Base-by-base conservation (phyloP, 140 eudicot species). In the Anethum foeniculum region DNA sequence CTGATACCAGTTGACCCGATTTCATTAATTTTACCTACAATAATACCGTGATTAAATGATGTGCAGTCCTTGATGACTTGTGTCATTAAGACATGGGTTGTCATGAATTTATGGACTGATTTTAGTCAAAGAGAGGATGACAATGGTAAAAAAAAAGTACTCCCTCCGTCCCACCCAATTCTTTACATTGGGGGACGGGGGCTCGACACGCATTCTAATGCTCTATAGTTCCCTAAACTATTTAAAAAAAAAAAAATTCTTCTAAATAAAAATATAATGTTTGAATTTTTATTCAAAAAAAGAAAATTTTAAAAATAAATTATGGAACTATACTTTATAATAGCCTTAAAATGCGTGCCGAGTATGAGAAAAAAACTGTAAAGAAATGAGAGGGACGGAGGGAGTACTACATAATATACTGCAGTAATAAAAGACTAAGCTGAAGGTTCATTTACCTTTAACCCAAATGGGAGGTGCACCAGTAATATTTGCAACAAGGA, bases 381-480 rank as follows among this genome's bases (percentile, higher is more conserved):
- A n/a, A n/a, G n/a, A n/a, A n/a, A n/a, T n/a, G n/a, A n/a, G n/a
- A n/a, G n/a, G n/a, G n/a, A n/a, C n/a, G n/a, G n/a, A n/a, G n/a
- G n/a, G n/a, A n/a, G n/a, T n/a, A 44, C 52, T 25, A 28, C 38
- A 12, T 4, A 75, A 48, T 75, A 6, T 48, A 30, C 12, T 76
- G 43, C 27, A 10, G 67, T 16, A 4, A 16, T 25, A 8, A 16
- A 54, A 10, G 21, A 2, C n/a, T 32, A n/a, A 36, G 0, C 15
- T 15, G 30, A 30, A 54, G 52, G 25, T 32, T 49, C 18, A 36
- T 34, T 84, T 83, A 94, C 98, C 97, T 90, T 94, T 91, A 71
- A 90, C 96, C 97, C 97, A 94, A 41, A 94, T 90, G 74, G 97
- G 98, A 83, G 98, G 94, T 81, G 96, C 91, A 25, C 84, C 87